Conservation (phyloP, 2,329 filamentous ascomycete species). For the Sarocladiaceae sp. region DNA sequence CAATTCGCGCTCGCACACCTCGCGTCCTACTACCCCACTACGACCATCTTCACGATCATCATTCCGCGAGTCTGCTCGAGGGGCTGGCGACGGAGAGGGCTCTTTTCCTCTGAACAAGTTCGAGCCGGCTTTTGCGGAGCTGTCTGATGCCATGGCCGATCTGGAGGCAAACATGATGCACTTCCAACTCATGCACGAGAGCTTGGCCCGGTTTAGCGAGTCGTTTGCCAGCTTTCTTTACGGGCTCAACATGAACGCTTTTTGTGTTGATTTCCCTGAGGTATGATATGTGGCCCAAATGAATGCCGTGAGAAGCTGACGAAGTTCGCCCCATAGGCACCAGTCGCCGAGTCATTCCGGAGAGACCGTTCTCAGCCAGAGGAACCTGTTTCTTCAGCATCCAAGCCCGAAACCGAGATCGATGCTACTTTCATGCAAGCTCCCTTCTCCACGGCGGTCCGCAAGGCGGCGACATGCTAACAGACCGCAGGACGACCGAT, state of each 20-base stretch:
- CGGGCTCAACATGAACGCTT: constrained; percentile 97
- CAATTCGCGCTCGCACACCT: constrained; percentile 59
- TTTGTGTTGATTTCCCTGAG: constrained; percentile 97
- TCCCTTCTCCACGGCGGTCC: not conserved
- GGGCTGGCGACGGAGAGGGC: constrained; percentile 45
- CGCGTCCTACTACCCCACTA: constrained; percentile 86
- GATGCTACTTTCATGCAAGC: constrained; percentile 84
- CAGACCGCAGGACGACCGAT: constrained; percentile 69
- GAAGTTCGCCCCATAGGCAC: no score
- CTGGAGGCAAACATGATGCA: constrained; percentile 97
- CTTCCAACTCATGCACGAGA: constrained; percentile 95
- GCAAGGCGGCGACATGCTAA: constrained; percentile 17
- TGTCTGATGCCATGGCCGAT: constrained; percentile 91
- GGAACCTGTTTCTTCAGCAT: constrained; percentile 24
- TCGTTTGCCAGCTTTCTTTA: constrained; percentile 95
- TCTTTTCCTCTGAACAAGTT: constrained; percentile 73
- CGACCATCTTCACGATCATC: constrained; percentile 87
- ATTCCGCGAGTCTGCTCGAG: constrained; percentile 69
- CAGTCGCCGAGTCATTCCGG: constrained; percentile 77
- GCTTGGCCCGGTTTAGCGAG: constrained; percentile 86
- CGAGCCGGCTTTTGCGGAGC: constrained; percentile 87
- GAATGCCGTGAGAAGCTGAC: no score
- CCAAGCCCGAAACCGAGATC: constrained; percentile 37
- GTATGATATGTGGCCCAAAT: no score
- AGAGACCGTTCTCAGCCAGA: constrained; percentile 57